Conservation (phyloP, 257 asterid species). For the Jacaranda copaia region DNA sequence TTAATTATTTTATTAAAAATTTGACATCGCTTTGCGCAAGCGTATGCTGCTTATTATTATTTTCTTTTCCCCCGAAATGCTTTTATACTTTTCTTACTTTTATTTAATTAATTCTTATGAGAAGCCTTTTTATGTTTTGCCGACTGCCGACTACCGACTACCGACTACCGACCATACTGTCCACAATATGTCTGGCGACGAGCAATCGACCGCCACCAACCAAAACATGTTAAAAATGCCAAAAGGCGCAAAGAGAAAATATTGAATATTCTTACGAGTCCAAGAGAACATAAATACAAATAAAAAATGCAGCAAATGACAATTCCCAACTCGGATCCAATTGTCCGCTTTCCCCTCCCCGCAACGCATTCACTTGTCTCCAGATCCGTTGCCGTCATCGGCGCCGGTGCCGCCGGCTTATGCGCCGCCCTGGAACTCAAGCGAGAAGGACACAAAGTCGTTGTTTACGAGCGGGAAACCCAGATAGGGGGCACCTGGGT, state of each 20-base stretch:
- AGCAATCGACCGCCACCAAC: not conserved
- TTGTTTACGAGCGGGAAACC: conserved; percentile 71
- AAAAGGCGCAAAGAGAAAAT: not conserved
- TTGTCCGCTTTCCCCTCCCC: conserved; percentile 30
- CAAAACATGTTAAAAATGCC: conserved; percentile 15
- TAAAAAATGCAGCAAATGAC: conserved; percentile 34
- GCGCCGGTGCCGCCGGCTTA: conserved; percentile 97
- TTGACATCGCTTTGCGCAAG: too few relatives aligned
- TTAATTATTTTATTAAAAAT: too few relatives aligned
- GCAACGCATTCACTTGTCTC: conserved; percentile 46
- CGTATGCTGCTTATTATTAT: too few relatives aligned
- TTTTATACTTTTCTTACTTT: too few relatives aligned
- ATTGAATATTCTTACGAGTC: not conserved
- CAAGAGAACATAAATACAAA: not conserved
- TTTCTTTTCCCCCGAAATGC: too few relatives aligned
- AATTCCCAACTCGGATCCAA: conserved; percentile 39
- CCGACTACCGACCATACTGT: too few relatives aligned
- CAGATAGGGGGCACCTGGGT: conserved; percentile 90
- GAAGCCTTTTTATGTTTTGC: too few relatives aligned
- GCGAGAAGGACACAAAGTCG: conserved; percentile 83
- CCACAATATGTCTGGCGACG: not conserved
- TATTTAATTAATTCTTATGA: too few relatives aligned
- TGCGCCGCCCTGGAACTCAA: conserved; percentile 82
- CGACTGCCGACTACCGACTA: too few relatives aligned
- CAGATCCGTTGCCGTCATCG: conserved; percentile 86